A percentile compares a stretch with the other conserved stretches of the same genome.
These are phyloP conservation scores for Cucurbita argyrosperma DNA, from an alignment of 306 rosid species.

Conservation along the genomic window DNA sequence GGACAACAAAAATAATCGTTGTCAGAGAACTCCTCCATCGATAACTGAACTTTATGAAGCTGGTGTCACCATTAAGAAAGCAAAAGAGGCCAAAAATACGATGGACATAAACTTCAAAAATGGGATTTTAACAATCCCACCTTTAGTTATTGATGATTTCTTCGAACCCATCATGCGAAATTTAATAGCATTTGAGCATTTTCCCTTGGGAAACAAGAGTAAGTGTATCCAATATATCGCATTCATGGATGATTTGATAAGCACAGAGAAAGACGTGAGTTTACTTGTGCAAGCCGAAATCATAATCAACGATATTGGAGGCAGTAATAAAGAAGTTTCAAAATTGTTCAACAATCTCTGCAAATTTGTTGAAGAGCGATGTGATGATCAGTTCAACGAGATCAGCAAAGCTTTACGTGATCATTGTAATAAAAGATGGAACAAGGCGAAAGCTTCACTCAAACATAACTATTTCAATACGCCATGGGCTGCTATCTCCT, in stretches of 20 bases:
- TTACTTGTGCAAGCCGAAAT: neutral
- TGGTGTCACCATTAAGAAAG: neutral
- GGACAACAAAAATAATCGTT: too few relatives aligned
- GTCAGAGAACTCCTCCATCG: neutral
- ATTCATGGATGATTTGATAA: neutral
- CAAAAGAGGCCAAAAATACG: too few relatives aligned
- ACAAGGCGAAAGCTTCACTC: neutral
- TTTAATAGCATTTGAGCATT: slow-evolving; percentile 21
- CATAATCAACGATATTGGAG: neutral
- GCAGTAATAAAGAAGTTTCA: neutral
- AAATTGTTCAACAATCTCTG: neutral
- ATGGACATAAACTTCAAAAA: neutral
- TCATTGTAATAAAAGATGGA: neutral
- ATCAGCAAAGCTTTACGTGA: neutral
- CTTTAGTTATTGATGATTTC: neutral
- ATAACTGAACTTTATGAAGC: neutral
- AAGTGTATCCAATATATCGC: neutral
- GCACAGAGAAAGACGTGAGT: neutral
- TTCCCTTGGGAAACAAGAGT: rapidly evolving
- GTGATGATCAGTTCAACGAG: too few relatives aligned
- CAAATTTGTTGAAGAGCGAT: too few relatives aligned
- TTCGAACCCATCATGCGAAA: neutral
- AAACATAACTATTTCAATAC: neutral
- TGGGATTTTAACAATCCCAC: slow-evolving; percentile 8
- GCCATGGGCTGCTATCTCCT: neutral